Percentiles rank a stretch among this genome's conserved stretches.
These are phyloP conservation scores for Kwoniella dejecticola DNA, from an alignment of 768 basidiomycete genomes.

Conservation along the genomic window DNA sequence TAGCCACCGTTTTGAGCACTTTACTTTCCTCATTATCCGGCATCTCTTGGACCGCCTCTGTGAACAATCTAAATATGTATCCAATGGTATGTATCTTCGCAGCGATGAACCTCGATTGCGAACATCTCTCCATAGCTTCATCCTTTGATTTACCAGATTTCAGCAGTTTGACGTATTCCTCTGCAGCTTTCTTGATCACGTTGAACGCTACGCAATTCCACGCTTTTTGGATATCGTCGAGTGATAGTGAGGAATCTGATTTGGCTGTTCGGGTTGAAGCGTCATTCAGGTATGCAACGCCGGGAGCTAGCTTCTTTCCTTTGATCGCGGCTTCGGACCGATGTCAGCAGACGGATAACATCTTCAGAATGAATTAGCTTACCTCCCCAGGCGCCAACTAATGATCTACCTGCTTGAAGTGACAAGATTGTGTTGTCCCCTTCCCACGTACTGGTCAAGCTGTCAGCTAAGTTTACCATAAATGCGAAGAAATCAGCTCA, in stretches of 20 bases:
- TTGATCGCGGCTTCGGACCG: constrained; percentile 48
- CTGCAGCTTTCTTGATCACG: constrained; percentile 57
- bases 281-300: constrained; percentile 57
- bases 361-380: constrained; percentile 11
- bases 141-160: constrained; percentile 56
- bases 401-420: constrained; percentile 55
- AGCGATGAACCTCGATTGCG: constrained; percentile 57
- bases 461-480: constrained; percentile 8
- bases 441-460: constrained; percentile 55
- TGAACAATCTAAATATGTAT: constrained; percentile 57
- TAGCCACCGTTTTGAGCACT: constrained; percentile 53
- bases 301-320: constrained; percentile 55
- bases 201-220: constrained; percentile 58
- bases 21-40: constrained; percentile 48
- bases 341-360: constrained; percentile 32
- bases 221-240: constrained; percentile 55
- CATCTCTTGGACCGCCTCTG: constrained; percentile 54
- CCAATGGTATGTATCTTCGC: constrained; percentile 56
- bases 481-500: neutral
- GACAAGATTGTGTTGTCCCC: constrained; percentile 58
- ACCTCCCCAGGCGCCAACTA: constrained; percentile 54
- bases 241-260: constrained; percentile 50
- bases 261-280: constrained; percentile 49
- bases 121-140: constrained; percentile 58
- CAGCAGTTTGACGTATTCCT: constrained; percentile 51